Conservation (phyloP, 306 rosid species). For the Ceratonia siliqua region DNA sequence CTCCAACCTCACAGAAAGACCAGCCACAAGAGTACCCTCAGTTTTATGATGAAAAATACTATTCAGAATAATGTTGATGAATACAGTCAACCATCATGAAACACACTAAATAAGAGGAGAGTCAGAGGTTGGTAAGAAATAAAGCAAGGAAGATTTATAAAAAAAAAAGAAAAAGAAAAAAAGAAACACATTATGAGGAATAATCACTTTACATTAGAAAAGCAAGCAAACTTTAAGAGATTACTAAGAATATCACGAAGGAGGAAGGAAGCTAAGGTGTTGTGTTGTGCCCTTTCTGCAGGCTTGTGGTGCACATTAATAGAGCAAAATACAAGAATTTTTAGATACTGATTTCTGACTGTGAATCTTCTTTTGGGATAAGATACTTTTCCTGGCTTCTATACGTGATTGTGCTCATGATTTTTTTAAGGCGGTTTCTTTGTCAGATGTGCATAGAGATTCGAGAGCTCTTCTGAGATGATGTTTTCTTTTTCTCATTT, state of each 20-base stretch:
- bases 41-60: not conserved
- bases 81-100: not conserved
- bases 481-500: not conserved
- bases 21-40: not conserved
- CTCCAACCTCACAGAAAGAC: not conserved
- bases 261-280: not conserved
- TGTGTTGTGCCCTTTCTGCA: not conserved
- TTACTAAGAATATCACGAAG: not conserved
- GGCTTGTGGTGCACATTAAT: not conserved
- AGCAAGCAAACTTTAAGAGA: not conserved
- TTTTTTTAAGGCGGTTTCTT: not conserved
- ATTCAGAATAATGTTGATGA: not conserved
- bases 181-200: too few relatives aligned
- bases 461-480: not conserved
- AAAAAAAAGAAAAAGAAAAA: not conserved
- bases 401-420: not conserved
- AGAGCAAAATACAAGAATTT: not conserved
- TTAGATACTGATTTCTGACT: not conserved
- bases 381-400: not conserved
- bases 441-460: not conserved
- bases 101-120: conserved; percentile 3
- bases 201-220: not conserved
- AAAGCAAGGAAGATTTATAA: not conserved
- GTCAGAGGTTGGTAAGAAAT: not conserved
- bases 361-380: not conserved